Base-by-base conservation (phyloP, 768 basidiomycete species). In the Rhizopogon sp. region DNA sequence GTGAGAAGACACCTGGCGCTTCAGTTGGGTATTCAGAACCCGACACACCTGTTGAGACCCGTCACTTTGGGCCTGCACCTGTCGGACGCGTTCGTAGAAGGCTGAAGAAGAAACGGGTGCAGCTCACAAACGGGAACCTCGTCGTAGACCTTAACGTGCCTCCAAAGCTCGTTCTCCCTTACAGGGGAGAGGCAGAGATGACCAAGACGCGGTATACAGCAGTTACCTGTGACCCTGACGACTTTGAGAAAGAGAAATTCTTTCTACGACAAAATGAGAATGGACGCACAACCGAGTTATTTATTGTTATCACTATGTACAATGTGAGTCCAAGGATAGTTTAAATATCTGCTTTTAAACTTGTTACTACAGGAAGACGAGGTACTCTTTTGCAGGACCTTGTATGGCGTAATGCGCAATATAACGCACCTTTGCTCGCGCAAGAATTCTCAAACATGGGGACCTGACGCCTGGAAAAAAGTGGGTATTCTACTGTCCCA, bases 291-390 rank as follows among this genome's bases (percentile, higher is more conserved):
- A 97, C 93, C 11, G 95, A 98, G 65, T 68, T 98, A 53, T 90
- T 96, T 73, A 88, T 98, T 66, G 90, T 93, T 55, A 89, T 98
- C 63, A 98, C 94, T 22, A 93, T 97, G 93, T 97, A 88, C 67
- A 97, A 97, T 68, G 95, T 96, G 69, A 66, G 87, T 68, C 25
- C 25, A 54, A 62, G 59, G 22, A 49, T 33, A n/a, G n/a, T 56
- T n/a, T 35, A 37, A 2, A 43, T 4, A 6, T 31, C 54, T 51
- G 33, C 46, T 44, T 44, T 29, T 50, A 54, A 41, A 39, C 13
- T 60, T 56, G 20, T 25, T 10, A 43, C 41, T 47, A 39, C 60
- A 92, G 90, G 90, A 92, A 73, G 85, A 92, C 63, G 95, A 98
- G 62, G 75, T 93, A 8, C 74, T 97, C 9, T 95, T 98, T 70